Percentiles rank a stretch among this genome's conserved stretches.
Evolutionary conservation across 257 asterid species (phyloP).

Genomic region (Lavandula angustifolia): DNA sequence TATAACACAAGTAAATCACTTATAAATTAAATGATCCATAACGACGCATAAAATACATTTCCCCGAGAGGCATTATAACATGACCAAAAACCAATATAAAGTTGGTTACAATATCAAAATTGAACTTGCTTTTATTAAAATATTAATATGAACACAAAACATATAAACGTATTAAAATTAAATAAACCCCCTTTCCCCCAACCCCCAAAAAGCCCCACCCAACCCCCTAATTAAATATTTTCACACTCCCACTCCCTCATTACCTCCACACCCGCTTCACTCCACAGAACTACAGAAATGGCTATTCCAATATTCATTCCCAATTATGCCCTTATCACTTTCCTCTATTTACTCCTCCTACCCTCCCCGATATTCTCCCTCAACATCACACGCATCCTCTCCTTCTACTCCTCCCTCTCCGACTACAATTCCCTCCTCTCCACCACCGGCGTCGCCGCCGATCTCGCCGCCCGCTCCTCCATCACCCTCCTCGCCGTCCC

Average conservation of each 20-base stretch:
- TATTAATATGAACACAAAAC: too few species aligned
- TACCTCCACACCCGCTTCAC: constrained; percentile 27
- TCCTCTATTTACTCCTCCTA: constrained; percentile 48
- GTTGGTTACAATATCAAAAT: too few species aligned
- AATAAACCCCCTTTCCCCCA: constrained; percentile 4
- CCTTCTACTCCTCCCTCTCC: constrained; percentile 60
- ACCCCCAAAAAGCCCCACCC: constrained; percentile 8
- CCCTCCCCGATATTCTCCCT: constrained; percentile 44
- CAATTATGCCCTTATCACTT: constrained; percentile 50
- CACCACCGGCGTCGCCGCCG: constrained; percentile 67
- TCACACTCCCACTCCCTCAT: constrained; percentile 12
- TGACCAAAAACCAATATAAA: too few species aligned
- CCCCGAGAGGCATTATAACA: too few species aligned
- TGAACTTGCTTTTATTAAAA: too few species aligned
- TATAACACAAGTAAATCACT: too few species aligned
- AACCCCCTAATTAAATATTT: too few species aligned
- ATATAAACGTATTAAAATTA: background rate
- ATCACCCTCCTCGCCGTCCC: constrained; percentile 76
- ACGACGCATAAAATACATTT: too few species aligned
- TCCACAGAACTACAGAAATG: constrained; percentile 45
- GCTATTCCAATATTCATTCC: constrained; percentile 44
- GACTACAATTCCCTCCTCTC: constrained; percentile 59
- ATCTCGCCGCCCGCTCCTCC: constrained; percentile 58
- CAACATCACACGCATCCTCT: constrained; percentile 58
- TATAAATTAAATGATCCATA: too few species aligned